These are phyloP conservation scores for Colletotrichum sidae DNA, from an alignment of 2,329 filamentous ascomycete genomes.

Conservation along the genomic window DNA sequence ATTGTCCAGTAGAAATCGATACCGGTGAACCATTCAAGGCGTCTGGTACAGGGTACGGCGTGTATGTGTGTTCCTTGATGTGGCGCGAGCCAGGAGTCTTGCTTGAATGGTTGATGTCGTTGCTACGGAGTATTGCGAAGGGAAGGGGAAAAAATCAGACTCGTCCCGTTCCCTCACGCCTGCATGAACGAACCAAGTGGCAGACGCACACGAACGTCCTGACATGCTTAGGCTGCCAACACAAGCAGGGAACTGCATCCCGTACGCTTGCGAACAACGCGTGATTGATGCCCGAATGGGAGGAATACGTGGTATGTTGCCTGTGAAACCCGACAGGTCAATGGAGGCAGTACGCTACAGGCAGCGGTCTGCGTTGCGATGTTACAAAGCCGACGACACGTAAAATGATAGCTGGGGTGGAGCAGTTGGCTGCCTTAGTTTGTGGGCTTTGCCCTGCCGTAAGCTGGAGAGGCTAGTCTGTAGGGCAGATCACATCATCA, in stretches of 20 bases:
- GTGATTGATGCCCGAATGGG: not conserved
- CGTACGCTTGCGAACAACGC: slow-evolving; percentile 10
- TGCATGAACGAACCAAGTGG: slow-evolving; percentile 18
- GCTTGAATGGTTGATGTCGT: slow-evolving; percentile 21
- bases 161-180: not conserved
- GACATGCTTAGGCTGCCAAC: not conserved
- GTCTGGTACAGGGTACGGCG: not conserved
- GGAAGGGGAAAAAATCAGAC: too few species aligned
- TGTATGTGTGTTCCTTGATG: slow-evolving; percentile 22
- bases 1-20: slow-evolving; percentile 30
- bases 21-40: slow-evolving; percentile 6
- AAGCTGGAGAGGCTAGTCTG: slow-evolving; percentile 9
- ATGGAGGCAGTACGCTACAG: too few species aligned
- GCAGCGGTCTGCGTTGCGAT: too few species aligned
- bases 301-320: too few species aligned
- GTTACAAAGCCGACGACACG: too few species aligned
- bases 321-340: too few species aligned
- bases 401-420: slow-evolving; percentile 22
- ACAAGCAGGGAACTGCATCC: slow-evolving; percentile 4
- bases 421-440: too few species aligned
- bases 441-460: slow-evolving; percentile 2
- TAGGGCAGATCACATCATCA: slow-evolving; percentile 23
- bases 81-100: slow-evolving; percentile 11
- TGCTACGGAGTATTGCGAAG: not conserved
- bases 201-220: slow-evolving; percentile 14